These are phyloP conservation scores for Calonectria leucothoes DNA, from an alignment of 2,329 filamentous ascomycete species.

Conservation along the genomic window DNA sequence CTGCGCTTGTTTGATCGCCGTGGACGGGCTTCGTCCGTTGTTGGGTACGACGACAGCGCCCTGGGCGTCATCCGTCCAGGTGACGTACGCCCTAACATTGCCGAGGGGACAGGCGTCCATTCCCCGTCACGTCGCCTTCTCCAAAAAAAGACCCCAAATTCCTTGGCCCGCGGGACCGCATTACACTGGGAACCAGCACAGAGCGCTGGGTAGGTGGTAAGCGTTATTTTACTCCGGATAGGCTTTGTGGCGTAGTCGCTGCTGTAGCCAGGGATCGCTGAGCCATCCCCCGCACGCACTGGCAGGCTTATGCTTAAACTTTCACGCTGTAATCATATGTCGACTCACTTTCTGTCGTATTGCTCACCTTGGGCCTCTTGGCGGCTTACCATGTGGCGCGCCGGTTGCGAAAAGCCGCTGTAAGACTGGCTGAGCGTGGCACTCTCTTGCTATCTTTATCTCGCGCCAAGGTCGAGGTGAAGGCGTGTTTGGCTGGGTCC, in stretches of 20 bases:
- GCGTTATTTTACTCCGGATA: background rate
- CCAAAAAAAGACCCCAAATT: background rate
- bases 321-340: background rate
- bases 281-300: background rate
- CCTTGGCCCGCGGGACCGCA: background rate
- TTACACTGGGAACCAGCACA: background rate
- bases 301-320: background rate
- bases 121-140: background rate
- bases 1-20: background rate
- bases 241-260: background rate
- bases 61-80: background rate
- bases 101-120: background rate
- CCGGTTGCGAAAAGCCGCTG: background rate
- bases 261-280: background rate
- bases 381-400: background rate
- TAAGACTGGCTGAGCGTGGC: background rate
- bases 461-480: background rate
- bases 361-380: background rate
- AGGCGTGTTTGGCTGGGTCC: too few relatives aligned
- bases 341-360: background rate
- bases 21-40: background rate
- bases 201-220: background rate
- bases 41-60: background rate
- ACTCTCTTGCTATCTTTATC: slow-evolving; percentile 1
- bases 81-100: background rate